Conservation (phyloP, 495 filamentous ascomycete genomes). For the Oidiodendron maius region DNA sequence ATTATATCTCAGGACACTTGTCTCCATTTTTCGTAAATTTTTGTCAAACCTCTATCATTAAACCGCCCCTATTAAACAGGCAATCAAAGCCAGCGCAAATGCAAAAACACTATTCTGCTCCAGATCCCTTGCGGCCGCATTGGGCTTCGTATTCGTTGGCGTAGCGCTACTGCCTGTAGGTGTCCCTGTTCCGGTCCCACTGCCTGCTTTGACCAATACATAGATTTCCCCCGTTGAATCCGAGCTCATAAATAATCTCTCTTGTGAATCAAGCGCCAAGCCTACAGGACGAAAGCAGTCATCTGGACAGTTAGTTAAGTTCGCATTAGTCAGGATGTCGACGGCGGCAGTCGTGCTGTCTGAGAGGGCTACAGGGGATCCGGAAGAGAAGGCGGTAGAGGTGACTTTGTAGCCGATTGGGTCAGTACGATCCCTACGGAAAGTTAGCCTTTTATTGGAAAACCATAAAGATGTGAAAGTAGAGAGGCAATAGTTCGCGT, state of each 20-base stretch:
- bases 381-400: constrained; percentile 28
- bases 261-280: constrained; percentile 39
- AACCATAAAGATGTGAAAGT: no score
- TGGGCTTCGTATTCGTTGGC: no score
- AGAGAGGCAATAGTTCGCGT: constrained; percentile 11
- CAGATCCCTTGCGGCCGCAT: no score
- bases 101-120: no score
- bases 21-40: no score
- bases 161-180: background rate
- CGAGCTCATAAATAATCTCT: constrained; percentile 48
- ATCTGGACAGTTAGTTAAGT: constrained; percentile 37
- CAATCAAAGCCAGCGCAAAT: no score
- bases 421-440: constrained; percentile 44
- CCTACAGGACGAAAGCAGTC: constrained; percentile 53
- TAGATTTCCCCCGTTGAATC: constrained; percentile 55
- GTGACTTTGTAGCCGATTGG: constrained; percentile 51
- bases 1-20: no score
- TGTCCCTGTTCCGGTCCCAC: background rate
- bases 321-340: constrained; percentile 45
- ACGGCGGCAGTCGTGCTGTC: constrained; percentile 35
- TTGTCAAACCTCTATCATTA: no score
- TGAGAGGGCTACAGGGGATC: constrained; percentile 33
- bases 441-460: background rate
- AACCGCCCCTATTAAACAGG: no score
- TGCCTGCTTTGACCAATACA: constrained; percentile 30